Evolutionary conservation across 345 rosid genomes (phyloP).

Genomic region (Euphorbia peplus): DNA sequence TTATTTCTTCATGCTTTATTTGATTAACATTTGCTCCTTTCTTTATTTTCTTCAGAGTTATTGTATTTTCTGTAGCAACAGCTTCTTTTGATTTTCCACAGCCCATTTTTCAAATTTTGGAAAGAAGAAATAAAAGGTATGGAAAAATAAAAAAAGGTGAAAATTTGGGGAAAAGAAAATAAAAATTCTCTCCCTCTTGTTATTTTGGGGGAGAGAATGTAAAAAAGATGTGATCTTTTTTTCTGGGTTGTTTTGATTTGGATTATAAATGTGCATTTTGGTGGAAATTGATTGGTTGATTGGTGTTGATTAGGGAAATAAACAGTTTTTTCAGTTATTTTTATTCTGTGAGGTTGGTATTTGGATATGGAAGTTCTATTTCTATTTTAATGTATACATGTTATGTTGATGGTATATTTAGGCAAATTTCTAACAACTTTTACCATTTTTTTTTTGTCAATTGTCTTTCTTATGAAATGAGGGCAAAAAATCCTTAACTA

Average conservation of each 20-base stretch:
- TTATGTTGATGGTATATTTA: slow-evolving; percentile 1
- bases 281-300: background rate
- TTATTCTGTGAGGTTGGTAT: slow-evolving; percentile 7
- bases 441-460: background rate
- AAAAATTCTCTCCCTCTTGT: too few relatives aligned
- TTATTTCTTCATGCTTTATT: slow-evolving; percentile 19
- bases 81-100: slow-evolving; percentile 78
- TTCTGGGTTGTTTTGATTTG: too few relatives aligned
- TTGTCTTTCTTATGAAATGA: background rate
- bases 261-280: too few relatives aligned
- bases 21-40: background rate
- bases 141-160: background rate
- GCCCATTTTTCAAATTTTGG: slow-evolving; percentile 54
- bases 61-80: slow-evolving; percentile 61
- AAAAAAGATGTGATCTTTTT: too few relatives aligned
- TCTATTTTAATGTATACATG: background rate
- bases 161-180: too few relatives aligned
- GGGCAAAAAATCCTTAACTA: too few relatives aligned
- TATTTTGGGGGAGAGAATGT: too few relatives aligned
- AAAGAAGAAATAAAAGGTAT: background rate
- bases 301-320: background rate
- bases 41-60: slow-evolving; percentile 39
- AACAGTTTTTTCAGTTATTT: slow-evolving; percentile 17
- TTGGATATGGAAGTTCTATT: slow-evolving; percentile 2
- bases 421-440: background rate